phyloP scores from a whole-genome alignment of 2,329 filamentous ascomycete genomes.

The Apiospora marii region DNA sequence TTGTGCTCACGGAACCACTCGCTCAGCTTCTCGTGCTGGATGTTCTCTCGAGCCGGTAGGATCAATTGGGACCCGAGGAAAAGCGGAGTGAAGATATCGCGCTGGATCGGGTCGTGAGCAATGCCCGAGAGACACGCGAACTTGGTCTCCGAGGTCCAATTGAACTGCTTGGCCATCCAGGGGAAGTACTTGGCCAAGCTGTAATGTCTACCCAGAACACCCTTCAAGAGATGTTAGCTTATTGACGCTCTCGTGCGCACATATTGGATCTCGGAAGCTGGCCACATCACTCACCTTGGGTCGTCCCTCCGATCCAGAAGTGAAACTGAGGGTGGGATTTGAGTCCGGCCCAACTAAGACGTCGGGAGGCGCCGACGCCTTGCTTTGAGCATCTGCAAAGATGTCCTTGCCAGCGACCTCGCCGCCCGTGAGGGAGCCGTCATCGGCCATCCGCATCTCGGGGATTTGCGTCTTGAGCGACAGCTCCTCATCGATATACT shows the following conservation, averaged over 20 bases:
- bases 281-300: conserved; percentile 62
- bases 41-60: conserved; percentile 82
- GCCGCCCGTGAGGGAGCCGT: conserved; percentile 78
- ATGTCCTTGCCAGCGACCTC: conserved; percentile 70
- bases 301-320: conserved; percentile 76
- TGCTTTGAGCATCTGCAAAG: conserved; percentile 69
- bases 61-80: conserved; percentile 84
- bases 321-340: conserved; percentile 77
- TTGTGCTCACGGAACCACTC: conserved; percentile 85
- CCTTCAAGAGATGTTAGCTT: conserved; percentile 43
- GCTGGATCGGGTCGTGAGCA: conserved; percentile 74
- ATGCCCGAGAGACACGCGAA: conserved; percentile 90
- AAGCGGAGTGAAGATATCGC: conserved; percentile 88
- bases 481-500: conserved; percentile 78
- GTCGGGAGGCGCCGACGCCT: conserved; percentile 67
- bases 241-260: neutral
- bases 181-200: conserved; percentile 85
- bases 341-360: conserved; percentile 88
- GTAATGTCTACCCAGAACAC: conserved; percentile 87
- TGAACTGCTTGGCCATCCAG: conserved; percentile 91
- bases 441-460: conserved; percentile 73
- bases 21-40: conserved; percentile 82
- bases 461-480: conserved; percentile 78
- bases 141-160: conserved; percentile 72
- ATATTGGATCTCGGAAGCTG: neutral